Evolutionary conservation across 805 yeast species (phyloP), one percentile per base, ranked within the genome.

Genomic region (Ogataea thermomethanolica): DNA sequence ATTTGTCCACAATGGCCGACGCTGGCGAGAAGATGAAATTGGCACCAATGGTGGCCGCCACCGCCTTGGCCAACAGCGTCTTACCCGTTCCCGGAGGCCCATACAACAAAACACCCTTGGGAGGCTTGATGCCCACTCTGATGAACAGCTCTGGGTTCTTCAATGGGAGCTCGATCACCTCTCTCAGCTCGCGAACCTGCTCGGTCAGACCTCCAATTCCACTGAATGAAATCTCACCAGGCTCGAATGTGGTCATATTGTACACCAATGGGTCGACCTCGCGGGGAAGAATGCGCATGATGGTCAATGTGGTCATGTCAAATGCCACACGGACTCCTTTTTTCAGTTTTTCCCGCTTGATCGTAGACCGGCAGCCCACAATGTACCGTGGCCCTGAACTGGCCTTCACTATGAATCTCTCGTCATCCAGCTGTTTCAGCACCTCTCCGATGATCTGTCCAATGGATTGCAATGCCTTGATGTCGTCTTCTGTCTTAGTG

Each of bases 11-110:
- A 60, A 91, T 91, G 34, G 96, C 98, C 9, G 96, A 85, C 1
- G 98, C 97, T 9, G 98, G 98, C n/a, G 95, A 85, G 57, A 93
- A 93, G 48, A 91, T 91, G 69, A 91, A 91, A 66, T 91, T 91
- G 26, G 97, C 97, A 41, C 98, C 98, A 57, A 93, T 88, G 4
- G 98, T 93, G 31, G 98, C 98, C 5, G 99, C 98, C 32, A 90
- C 97, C 0, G 98, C 98, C 59, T 93, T 90, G 12, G 99, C 99
- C 58, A 91, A 74, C 44, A 91, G 70, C 0, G 99, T 91, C 64
- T 91, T 91, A 59, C 99, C 98, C 0, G 99, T 93, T 56, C 99
- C 99, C 17, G 99, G 99, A 6, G 99, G 99, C 7, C 99, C 99
- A 60, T 93, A 93, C 37, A 93, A 73, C 47, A 93, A 70, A 21